phyloP scores from a whole-genome alignment of 2,329 filamentous ascomycete species.

The Acrocalymma vagum region DNA sequence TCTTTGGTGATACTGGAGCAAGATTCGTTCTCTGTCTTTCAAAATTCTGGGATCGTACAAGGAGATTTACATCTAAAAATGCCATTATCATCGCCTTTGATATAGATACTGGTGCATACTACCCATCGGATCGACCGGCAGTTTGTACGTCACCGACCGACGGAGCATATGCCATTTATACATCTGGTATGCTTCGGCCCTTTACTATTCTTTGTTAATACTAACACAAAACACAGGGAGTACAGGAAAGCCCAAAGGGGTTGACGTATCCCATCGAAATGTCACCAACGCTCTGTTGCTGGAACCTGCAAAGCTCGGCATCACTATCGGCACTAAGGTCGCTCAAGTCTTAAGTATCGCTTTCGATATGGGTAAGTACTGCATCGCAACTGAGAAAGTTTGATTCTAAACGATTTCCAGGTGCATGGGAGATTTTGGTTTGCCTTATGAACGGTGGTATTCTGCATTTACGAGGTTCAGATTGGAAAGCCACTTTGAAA shows the following conservation, averaged over 20 bases:
- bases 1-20: slow-evolving; percentile 58
- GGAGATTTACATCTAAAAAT: slow-evolving; percentile 19
- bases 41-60: slow-evolving; percentile 37
- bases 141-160: slow-evolving; percentile 25
- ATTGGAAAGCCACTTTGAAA: slow-evolving; percentile 58
- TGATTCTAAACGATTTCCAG: slow-evolving; percentile 39
- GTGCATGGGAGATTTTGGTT: slow-evolving; percentile 68
- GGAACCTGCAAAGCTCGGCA: slow-evolving; percentile 61
- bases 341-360: slow-evolving; percentile 66
- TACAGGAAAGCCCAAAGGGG: slow-evolving; percentile 66
- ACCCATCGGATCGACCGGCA: slow-evolving; percentile 23
- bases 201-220: background rate
- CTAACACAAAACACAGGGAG: slow-evolving; percentile 46
- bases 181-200: slow-evolving; percentile 48
- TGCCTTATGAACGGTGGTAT: slow-evolving; percentile 67
- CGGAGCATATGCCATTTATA: slow-evolving; percentile 58
- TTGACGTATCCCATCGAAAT: slow-evolving; percentile 65
- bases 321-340: slow-evolving; percentile 60
- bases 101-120: slow-evolving; percentile 19
- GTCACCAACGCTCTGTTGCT: slow-evolving; percentile 63
- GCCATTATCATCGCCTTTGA: slow-evolving; percentile 25
- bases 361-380: slow-evolving; percentile 67
- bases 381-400: slow-evolving; percentile 2
- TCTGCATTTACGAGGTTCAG: slow-evolving; percentile 60
- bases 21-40: slow-evolving; percentile 58